Evolutionary conservation across 1,284 basidiomycete species (phyloP), one percentile per base, ranked within the genome.

Genomic region (Ceratobasidium sp.): DNA sequence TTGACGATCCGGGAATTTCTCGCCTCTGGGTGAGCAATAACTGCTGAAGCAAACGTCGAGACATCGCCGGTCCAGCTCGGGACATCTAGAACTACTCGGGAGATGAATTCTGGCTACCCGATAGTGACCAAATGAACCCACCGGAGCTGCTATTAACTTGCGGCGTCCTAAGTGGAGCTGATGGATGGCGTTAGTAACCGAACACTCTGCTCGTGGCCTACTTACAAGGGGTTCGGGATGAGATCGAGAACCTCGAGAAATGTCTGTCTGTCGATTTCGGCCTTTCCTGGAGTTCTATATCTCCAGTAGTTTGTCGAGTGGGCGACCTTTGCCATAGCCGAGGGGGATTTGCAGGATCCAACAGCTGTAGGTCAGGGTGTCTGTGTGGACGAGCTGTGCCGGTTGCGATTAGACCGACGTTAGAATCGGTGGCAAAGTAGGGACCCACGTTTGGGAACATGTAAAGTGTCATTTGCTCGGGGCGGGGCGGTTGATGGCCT

Each of bases 1-100:
- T 51, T 65, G 14, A 51, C 27, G 16, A 65, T 29, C n/a, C 48
- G 46, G 22, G 46, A 49, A 29, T 65, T 65, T 13, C 19, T 51
- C n/a, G 63, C 48, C n/a, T 53, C 63, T 37, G 63, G 63, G n/a
- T 65, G 63, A 5, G 63, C 63, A 9, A 65, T 51, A 11, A 65
- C 63, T 4, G 63, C 63, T 2, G 46, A 48, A 29, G 63, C n/a
- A 29, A 65, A 65, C 6, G 63, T 65, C 6, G 46, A 22, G 11
- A 65, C 46, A 22, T 65, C 63, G 6, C 63, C 63, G 34, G 43
- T 31, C 63, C 63, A 65, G 31, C 46, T 65, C 19, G 63, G 49
- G 11, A 51, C 63, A 14, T 51, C 63, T n/a, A 65, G 48, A 34
- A 65, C 63, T 65, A 16, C 14, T 22, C 16, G 8, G 22, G 5